Conservation (phyloP, 768 basidiomycete genomes). For the Leccinum boreale region DNA sequence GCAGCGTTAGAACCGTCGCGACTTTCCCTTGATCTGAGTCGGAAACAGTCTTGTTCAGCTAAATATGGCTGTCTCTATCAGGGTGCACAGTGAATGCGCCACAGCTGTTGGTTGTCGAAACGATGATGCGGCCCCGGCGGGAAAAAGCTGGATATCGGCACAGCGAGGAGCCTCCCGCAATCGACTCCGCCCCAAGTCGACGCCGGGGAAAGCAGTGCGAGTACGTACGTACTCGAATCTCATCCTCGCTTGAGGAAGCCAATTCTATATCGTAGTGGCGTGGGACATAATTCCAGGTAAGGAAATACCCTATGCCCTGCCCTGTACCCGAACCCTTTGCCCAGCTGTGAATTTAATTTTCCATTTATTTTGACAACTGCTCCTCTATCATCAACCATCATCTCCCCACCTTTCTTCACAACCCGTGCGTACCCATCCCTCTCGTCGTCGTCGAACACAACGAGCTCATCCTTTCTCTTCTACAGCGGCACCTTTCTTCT, state of each 20-base stretch:
- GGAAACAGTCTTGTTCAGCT: slow-evolving; percentile 1
- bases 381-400: too few species aligned
- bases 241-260: slow-evolving; percentile 8
- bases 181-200: slow-evolving; percentile 4
- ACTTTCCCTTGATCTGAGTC: slow-evolving; percentile 4
- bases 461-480: slow-evolving; percentile 34
- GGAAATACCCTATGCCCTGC: slow-evolving; percentile 35
- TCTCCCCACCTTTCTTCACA: slow-evolving; percentile 34
- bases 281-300: slow-evolving; percentile 9
- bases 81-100: background rate
- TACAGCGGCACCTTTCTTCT: slow-evolving; percentile 10
- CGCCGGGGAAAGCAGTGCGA: background rate
- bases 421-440: slow-evolving; percentile 39
- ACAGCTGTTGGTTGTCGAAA: background rate
- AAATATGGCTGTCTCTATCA: slow-evolving; percentile 6
- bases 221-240: background rate
- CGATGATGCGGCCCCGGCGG: background rate
- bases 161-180: background rate
- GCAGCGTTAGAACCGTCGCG: background rate
- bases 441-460: slow-evolving; percentile 30
- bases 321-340: slow-evolving; percentile 67
- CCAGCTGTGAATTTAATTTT: slow-evolving; percentile 67
- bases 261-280: slow-evolving; percentile 23
- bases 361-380: slow-evolving; percentile 45
- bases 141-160: background rate